A percentile compares a stretch with the other conserved stretches of the same genome.
Conservation (phyloP, 306 rosid genomes). For the Rosa persica region DNA sequence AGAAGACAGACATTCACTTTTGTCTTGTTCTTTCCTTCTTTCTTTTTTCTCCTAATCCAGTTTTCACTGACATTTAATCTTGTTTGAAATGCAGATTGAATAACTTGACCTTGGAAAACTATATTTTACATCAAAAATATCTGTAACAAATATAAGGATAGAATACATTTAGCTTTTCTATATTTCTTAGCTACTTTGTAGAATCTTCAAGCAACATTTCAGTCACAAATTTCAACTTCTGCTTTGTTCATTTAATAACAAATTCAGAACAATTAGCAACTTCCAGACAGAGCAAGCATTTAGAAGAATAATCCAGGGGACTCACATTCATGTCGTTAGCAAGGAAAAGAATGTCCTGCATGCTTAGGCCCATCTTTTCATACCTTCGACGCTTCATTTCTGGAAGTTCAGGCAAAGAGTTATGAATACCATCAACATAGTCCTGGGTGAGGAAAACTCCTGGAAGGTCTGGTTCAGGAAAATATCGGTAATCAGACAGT, state of each 20-base stretch:
- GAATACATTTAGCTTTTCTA: background rate
- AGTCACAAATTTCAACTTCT: background rate
- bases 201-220: background rate
- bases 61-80: background rate
- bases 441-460: slow-evolving; percentile 68
- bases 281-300: background rate
- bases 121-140: background rate
- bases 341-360: slow-evolving; percentile 92
- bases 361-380: slow-evolving; percentile 81
- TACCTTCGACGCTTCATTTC: slow-evolving; percentile 86
- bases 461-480: slow-evolving; percentile 97
- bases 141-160: background rate
- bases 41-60: background rate
- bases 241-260: background rate
- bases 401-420: slow-evolving; percentile 90
- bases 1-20: background rate
- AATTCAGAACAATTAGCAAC: slow-evolving; percentile 1
- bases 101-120: background rate
- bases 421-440: slow-evolving; percentile 57
- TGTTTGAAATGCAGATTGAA: slow-evolving; percentile 3
- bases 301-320: slow-evolving; percentile 20
- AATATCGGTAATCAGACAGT: slow-evolving; percentile 94
- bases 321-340: slow-evolving; percentile 82
- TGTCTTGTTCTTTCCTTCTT: background rate
- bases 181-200: background rate